phyloP scores from a whole-genome alignment of 2,329 filamentous ascomycete genomes.

The Epichloe amarillans region DNA sequence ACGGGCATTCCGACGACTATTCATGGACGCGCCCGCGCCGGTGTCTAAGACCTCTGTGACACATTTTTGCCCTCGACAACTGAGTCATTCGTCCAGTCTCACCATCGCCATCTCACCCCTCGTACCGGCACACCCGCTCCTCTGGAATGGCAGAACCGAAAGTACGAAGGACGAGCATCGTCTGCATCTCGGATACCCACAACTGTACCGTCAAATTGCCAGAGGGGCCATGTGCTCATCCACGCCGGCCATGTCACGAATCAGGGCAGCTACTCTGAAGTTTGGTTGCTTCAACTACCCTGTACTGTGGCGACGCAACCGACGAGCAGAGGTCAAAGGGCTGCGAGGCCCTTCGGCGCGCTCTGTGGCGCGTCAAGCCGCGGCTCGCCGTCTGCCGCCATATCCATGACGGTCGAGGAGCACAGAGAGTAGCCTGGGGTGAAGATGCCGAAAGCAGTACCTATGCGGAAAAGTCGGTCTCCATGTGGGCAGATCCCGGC shows the following conservation, averaged over 20 bases:
- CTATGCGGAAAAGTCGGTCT: conserved; percentile 30
- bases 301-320: conserved; percentile 32
- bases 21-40: neutral
- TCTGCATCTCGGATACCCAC: conserved; percentile 69
- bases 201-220: conserved; percentile 53
- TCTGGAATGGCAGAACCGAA: conserved; percentile 6
- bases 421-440: conserved; percentile 49
- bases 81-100: neutral
- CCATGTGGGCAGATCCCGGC: conserved; percentile 47
- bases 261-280: conserved; percentile 48
- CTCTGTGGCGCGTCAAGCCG: conserved; percentile 48
- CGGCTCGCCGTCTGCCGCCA: conserved; percentile 57
- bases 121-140: neutral
- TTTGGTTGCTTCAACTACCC: conserved; percentile 8
- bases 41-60: neutral
- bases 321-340: conserved; percentile 31
- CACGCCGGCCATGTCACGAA: conserved; percentile 69
- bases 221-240: conserved; percentile 56
- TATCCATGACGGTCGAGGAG: conserved; percentile 55
- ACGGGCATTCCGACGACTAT: neutral
- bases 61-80: neutral
- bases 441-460: conserved; percentile 23
- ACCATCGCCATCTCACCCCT: neutral
- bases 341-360: conserved; percentile 44
- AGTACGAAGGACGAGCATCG: conserved; percentile 44